phyloP scores from a whole-genome alignment of 768 basidiomycete genomes.

The Peribolospora baueri region DNA sequence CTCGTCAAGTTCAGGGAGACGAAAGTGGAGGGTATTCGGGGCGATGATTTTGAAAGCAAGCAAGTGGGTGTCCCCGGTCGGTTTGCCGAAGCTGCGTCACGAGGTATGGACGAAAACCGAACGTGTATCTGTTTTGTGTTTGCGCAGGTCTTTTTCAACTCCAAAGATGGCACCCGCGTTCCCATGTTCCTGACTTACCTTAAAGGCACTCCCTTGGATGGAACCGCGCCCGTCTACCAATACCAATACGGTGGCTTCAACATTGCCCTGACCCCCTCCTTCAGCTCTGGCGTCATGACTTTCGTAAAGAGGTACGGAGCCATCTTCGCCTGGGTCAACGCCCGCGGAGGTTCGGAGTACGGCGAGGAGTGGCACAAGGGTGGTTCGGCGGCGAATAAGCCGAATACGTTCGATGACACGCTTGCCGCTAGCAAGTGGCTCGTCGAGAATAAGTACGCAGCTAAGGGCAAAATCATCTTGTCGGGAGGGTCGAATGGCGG shows the following conservation, averaged over 20 bases:
- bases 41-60: conserved; percentile 41
- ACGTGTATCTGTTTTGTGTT: background rate
- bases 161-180: conserved; percentile 53
- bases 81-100: background rate
- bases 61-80: conserved; percentile 25
- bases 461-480: conserved; percentile 43
- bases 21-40: conserved; percentile 33
- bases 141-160: conserved; percentile 43
- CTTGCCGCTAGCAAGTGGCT: conserved; percentile 28
- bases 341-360: conserved; percentile 50
- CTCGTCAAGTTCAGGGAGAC: conserved; percentile 30
- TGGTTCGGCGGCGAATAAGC: conserved; percentile 42
- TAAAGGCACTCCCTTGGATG: conserved; percentile 42
- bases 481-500: conserved; percentile 67
- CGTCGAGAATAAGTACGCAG: conserved; percentile 44
- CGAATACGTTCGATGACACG: conserved; percentile 39
- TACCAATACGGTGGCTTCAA: conserved; percentile 72
- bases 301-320: conserved; percentile 48
- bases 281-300: conserved; percentile 35
- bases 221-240: conserved; percentile 49
- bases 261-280: conserved; percentile 44
- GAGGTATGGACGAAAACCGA: background rate
- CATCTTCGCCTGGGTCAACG: conserved; percentile 30
- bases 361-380: conserved; percentile 65
- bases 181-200: conserved; percentile 71